phyloP scores from a whole-genome alignment of 2,329 filamentous ascomycete genomes.

The Coniella vitis region DNA sequence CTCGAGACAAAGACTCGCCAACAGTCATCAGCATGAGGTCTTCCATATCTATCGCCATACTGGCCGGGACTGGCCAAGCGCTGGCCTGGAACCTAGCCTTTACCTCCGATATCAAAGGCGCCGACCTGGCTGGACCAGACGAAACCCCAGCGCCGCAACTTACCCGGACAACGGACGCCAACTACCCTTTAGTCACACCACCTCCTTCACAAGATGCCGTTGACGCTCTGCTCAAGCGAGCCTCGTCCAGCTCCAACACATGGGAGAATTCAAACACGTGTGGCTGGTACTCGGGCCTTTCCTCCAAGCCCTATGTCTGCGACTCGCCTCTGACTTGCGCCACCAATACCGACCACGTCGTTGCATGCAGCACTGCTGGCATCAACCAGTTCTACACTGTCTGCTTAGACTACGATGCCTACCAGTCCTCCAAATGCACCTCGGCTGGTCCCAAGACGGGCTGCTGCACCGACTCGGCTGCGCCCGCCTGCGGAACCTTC shows the following conservation, averaged over 20 bases:
- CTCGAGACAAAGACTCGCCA: neutral
- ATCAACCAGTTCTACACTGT: constrained; percentile 26
- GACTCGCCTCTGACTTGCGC: constrained; percentile 16
- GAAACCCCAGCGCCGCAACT: neutral
- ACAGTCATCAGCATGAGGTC: constrained; percentile 8
- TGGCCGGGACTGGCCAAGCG: constrained; percentile 4
- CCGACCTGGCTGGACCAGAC: constrained; percentile 8
- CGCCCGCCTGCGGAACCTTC: constrained; percentile 28
- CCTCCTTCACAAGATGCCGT: constrained; percentile 14
- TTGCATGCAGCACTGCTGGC: constrained; percentile 28
- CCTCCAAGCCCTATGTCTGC: constrained; percentile 19
- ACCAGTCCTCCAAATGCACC: constrained; percentile 23
- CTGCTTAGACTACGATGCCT: constrained; percentile 30
- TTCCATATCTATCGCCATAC: constrained; percentile 1
- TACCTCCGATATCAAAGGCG: constrained; percentile 6
- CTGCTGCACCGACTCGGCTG: constrained; percentile 28
- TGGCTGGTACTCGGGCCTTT: constrained; percentile 20
- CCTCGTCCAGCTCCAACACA: constrained; percentile 14
- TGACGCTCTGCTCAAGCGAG: constrained; percentile 17
- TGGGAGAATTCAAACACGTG: constrained; percentile 23
- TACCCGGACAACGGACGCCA: neutral
- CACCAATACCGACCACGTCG: constrained; percentile 28
- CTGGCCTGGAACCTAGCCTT: constrained; percentile 8
- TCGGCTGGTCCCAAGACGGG: constrained; percentile 24
- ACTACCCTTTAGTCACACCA: constrained; percentile 4